Percentiles rank a stretch among this genome's conserved stretches.
These are phyloP conservation scores for Aspergillus puulaauensis DNA, from an alignment of 2,329 filamentous ascomycete species.

Conservation along the genomic window DNA sequence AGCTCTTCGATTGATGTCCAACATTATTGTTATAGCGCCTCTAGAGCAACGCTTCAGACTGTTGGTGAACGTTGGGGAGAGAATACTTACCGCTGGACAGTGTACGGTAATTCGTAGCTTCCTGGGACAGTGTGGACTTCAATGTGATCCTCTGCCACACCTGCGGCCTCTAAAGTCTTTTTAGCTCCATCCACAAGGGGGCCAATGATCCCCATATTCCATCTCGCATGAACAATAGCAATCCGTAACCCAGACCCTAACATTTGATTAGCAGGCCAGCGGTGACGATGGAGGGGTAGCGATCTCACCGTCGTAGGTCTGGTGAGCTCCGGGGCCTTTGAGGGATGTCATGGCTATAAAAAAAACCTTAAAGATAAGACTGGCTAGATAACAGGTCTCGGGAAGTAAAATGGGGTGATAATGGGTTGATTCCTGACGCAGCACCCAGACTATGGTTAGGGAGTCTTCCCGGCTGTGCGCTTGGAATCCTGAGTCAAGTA, in stretches of 20 bases:
- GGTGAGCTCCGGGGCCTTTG: slow-evolving; percentile 64
- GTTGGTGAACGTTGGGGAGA: background rate
- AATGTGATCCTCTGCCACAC: slow-evolving; percentile 86
- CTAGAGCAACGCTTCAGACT: background rate
- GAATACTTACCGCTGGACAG: slow-evolving; percentile 70
- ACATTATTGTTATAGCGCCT: background rate
- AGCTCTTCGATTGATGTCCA: background rate
- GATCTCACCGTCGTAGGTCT: slow-evolving; percentile 55
- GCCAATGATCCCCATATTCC: slow-evolving; percentile 87
- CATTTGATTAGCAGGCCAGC: slow-evolving; percentile 14
- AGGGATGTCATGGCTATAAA: slow-evolving; percentile 49
- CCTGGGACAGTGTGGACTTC: slow-evolving; percentile 87
- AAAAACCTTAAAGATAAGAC: background rate
- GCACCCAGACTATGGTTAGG: background rate
- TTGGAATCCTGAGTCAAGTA: no score
- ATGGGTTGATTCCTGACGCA: background rate
- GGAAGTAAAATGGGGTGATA: background rate
- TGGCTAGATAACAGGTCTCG: background rate
- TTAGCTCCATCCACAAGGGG: slow-evolving; percentile 79
- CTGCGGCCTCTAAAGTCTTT: slow-evolving; percentile 72
- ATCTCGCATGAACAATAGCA: slow-evolving; percentile 92
- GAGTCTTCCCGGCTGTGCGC: no score
- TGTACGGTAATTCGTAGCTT: slow-evolving; percentile 90
- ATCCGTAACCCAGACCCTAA: slow-evolving; percentile 74
- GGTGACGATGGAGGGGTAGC: background rate